Evolutionary conservation across 768 basidiomycete genomes (phyloP).

Genomic region (Rhodotorula sphaerocarpa): DNA sequence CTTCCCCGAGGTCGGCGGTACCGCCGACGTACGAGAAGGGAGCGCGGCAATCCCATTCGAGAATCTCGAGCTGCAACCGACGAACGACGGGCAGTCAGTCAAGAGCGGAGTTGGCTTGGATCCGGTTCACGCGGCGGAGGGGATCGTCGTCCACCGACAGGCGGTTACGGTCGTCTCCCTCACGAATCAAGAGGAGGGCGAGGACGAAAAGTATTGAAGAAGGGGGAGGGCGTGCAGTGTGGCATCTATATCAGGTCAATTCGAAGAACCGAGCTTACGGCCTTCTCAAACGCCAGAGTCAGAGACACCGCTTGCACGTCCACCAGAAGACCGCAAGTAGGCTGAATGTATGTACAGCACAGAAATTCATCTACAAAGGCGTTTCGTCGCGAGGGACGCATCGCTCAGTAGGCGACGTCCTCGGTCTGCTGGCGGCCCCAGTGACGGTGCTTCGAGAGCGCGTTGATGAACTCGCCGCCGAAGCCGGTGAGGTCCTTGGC

Average conservation of each 20-base stretch:
- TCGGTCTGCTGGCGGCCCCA: constrained; percentile 38
- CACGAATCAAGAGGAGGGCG: not conserved
- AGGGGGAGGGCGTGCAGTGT: no score
- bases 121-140: not conserved
- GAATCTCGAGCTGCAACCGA: not conserved
- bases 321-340: no score
- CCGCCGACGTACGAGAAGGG: not conserved
- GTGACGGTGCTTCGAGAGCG: constrained; percentile 45
- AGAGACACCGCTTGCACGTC: no score
- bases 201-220: no score
- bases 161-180: not conserved
- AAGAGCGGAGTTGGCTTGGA: no score
- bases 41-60: not conserved
- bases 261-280: no score
- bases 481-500: constrained; percentile 41
- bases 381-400: no score
- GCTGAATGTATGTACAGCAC: no score
- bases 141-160: not conserved
- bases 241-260: no score
- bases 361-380: no score
- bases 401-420: constrained; percentile 4
- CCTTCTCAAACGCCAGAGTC: no score
- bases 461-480: constrained; percentile 42
- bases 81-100: not conserved
- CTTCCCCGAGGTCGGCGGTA: not conserved